Base-by-base conservation (phyloP, 2,329 filamentous ascomycete genomes). In the Ophiobolus disseminans region DNA sequence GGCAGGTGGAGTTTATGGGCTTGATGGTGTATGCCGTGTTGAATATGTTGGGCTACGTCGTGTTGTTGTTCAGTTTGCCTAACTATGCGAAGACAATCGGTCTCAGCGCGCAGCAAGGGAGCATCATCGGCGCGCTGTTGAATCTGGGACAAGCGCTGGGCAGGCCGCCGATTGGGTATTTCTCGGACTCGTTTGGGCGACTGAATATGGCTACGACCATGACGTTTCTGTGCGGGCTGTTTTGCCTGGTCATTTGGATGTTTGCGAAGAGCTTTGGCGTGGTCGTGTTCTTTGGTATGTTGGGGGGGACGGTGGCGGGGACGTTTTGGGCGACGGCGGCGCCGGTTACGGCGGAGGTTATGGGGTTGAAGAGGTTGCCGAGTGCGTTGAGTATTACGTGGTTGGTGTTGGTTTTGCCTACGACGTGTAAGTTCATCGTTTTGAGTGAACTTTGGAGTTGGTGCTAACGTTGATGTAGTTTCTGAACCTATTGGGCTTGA, bases 11-110 rank as follows among this genome's bases (percentile, higher is more conserved):
- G 62, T 91, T 87, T 56, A 67, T 86, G 20, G 74, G 91, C 2
- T 76, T 90, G 10, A 70, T 90, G 28, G 78, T 73, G 2, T 94
- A 86, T 77, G 86, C 86, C 6, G 84, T 86, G 70, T 85, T 92
- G 55, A 86, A 82, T 50, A 84, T 92, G 74, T 74, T 93, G 11
- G 88, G 82, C 4, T 93, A 93, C 61, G 80, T 89, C 20, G 86
- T 90, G 4, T 78, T 91, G n/a, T 80, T 91, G 35, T 93, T 91
- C 72, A 88, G 84, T 9, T 75, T 92, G 36, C 85, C 89, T 11
- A 89, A 87, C 66, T 93, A 91, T 64, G 86, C 86, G 28, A 80
- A 82, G 46, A 80, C 80, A 4, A 82, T 91, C 34, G 89, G 89
- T 1, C 80, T 91, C 22, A 78, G 79, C 1, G 77, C 87, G 2